These are phyloP conservation scores for Phlebiopsis gigantea DNA, from an alignment of 768 basidiomycete genomes.

Conservation along the genomic window DNA sequence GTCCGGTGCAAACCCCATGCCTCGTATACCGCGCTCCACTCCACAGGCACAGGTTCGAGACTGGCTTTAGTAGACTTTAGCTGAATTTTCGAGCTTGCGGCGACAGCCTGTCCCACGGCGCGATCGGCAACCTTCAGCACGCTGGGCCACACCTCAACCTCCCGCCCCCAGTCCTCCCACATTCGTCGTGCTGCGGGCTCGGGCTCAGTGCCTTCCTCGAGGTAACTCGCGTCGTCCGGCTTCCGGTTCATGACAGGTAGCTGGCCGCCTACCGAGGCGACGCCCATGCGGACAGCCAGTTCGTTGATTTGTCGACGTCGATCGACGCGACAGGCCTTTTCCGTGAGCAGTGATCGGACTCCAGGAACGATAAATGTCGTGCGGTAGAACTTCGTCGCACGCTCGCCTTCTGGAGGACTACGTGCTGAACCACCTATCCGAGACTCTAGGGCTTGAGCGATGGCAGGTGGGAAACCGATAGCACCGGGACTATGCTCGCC, in stretches of 20 bases:
- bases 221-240: conserved; percentile 14
- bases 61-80: conserved; percentile 31
- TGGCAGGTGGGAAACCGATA: conserved; percentile 29
- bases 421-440: conserved; percentile 14
- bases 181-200: conserved; percentile 29
- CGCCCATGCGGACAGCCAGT: conserved; percentile 77
- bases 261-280: conserved; percentile 68
- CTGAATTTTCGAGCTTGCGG: conserved; percentile 21
- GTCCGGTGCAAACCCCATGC: conserved; percentile 61
- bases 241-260: conserved; percentile 37
- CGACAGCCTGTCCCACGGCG: conserved; percentile 62
- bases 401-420: conserved; percentile 12
- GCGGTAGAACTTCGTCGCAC: conserved; percentile 48
- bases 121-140: conserved; percentile 73
- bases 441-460: conserved; percentile 23
- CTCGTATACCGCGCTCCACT: conserved; percentile 60
- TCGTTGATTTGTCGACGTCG: conserved; percentile 76
- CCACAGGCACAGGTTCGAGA: conserved; percentile 53
- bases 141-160: conserved; percentile 61
- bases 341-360: conserved; percentile 46
- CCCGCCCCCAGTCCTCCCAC: conserved; percentile 66
- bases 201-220: conserved; percentile 17
- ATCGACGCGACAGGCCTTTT: conserved; percentile 51
- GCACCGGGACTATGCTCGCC: conserved; percentile 25
- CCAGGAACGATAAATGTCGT: conserved; percentile 65